Base-by-base conservation (phyloP, 495 filamentous ascomycete genomes). In the Penicillium parvum region DNA sequence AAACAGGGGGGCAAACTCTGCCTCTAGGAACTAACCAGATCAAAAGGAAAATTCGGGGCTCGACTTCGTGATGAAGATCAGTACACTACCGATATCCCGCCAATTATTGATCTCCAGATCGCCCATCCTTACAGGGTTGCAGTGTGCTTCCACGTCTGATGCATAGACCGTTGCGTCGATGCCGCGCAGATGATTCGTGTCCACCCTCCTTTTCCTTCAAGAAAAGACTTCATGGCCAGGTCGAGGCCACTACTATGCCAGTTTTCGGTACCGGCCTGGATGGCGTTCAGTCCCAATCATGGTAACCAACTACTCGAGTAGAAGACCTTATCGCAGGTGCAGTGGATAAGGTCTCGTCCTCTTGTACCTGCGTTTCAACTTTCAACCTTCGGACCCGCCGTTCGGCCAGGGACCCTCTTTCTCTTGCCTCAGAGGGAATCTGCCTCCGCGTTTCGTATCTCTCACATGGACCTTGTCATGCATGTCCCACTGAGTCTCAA, bases 401-500 rank as follows among this genome's bases (percentile, higher is more conserved):
- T 57, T 53, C 55, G 43, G 33, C 25, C 42, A 37, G 32, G 29
- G 29, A 44, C 27, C 34, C 33, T 30, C n/a, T 20, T 33, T 38
- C 37, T 43, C 46, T 41, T 43, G 30, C 46, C 45, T n/a, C 34
- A 34, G 30, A 36, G 21, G 39, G 44, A 44, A 49, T 32, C 25
- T 30, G 27, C 40, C 44, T 52, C 46, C 51, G 44, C 47, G 47
- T 52, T 57, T 53, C 46, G 43, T 20, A 53, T 48, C 38, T 46
- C 49, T 48, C 57, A 56, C 61, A 57, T 61, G 58, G 50, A 22
- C 32, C 39, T 39, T 58, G 43, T 52, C 45, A 55, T 58, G 47
- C 50, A 49, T 46, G 45, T 49, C 33, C 47, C 45, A 47, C 37
- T 48, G 30, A 50, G 61, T 60, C 60, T 43, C 50, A 56, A 55